These are phyloP conservation scores for Gyromitra esculenta DNA, from an alignment of 2,329 filamentous ascomycete species.

Conservation along the genomic window DNA sequence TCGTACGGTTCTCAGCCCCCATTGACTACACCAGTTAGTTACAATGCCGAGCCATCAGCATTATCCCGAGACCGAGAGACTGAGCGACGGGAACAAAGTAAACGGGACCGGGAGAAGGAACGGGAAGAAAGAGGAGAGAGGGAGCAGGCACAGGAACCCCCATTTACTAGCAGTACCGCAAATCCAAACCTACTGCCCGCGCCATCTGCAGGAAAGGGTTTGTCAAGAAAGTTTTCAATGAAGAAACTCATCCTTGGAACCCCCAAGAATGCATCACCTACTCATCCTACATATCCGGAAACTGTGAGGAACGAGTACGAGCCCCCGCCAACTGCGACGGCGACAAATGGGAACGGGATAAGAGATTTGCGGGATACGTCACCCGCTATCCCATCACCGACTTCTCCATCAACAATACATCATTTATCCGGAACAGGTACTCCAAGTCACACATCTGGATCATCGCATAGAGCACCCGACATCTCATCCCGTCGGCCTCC, in stretches of 20 bases:
- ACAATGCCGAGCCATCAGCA: constrained; percentile 45
- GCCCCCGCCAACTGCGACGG: constrained; percentile 41
- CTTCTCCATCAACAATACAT: constrained; percentile 70
- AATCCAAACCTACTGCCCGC: constrained; percentile 65
- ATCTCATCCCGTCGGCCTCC: constrained; percentile 69
- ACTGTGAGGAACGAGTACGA: constrained; percentile 61
- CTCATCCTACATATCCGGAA: constrained; percentile 67
- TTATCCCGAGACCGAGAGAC: constrained; percentile 38
- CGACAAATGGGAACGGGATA: constrained; percentile 39
- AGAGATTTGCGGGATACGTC: constrained; percentile 45
- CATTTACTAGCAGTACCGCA: constrained; percentile 33
- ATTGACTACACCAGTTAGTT: constrained; percentile 47
- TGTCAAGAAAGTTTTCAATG: constrained; percentile 78
- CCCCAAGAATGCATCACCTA: constrained; percentile 80
- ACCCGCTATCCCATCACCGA: constrained; percentile 70
- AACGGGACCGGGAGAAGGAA: constrained; percentile 34
- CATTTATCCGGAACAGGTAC: constrained; percentile 61
- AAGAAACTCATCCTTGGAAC: constrained; percentile 78
- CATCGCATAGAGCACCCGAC: constrained; percentile 54
- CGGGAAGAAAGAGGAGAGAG: constrained; percentile 36
- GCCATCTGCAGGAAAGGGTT: constrained; percentile 67
- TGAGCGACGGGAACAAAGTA: constrained; percentile 38
- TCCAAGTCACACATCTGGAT: constrained; percentile 48
- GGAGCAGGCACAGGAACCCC: constrained; percentile 49
- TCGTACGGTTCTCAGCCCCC: constrained; percentile 32